phyloP scores from a whole-genome alignment of 2,329 filamentous ascomycete genomes.

The Paraphaeosphaeria minitans region DNA sequence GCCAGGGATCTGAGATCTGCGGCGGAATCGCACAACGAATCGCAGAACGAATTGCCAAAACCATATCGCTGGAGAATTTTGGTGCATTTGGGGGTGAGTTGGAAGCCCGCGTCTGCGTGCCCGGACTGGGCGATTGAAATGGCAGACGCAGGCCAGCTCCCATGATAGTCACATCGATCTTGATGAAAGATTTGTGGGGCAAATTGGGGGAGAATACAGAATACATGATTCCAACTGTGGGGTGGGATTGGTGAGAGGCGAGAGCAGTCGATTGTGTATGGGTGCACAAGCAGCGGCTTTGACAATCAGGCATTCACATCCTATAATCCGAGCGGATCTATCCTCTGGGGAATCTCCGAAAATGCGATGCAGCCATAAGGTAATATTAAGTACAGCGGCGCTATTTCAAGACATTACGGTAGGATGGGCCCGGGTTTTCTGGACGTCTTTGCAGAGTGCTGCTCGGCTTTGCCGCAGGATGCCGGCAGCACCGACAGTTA shows the following conservation, averaged over 20 bases:
- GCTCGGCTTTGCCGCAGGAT: neutral
- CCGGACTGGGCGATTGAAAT: constrained; percentile 44
- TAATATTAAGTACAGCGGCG: too few relatives aligned
- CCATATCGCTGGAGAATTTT: constrained; percentile 56
- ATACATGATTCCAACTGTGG: neutral
- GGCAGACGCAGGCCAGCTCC: constrained; percentile 47
- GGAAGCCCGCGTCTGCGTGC: constrained; percentile 29
- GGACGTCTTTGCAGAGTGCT: too few relatives aligned
- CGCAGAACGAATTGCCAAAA: constrained; percentile 49
- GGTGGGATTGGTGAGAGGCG: neutral
- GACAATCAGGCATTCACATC: neutral
- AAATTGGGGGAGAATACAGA: neutral
- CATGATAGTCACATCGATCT: neutral
- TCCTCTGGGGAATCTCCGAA: too few relatives aligned
- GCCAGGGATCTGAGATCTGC: constrained; percentile 52
- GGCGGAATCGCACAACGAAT: constrained; percentile 44
- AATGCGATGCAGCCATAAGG: too few relatives aligned
- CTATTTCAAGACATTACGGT: too few relatives aligned
- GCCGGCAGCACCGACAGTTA: too few relatives aligned
- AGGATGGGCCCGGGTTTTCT: too few relatives aligned
- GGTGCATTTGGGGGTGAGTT: constrained; percentile 41
- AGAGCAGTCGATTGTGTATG: neutral
- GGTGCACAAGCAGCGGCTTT: neutral
- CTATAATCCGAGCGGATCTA: neutral
- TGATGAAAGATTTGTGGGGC: neutral